These are phyloP conservation scores for Melaleuca alternifolia DNA, from an alignment of 345 rosid species.

Conservation along the genomic window DNA sequence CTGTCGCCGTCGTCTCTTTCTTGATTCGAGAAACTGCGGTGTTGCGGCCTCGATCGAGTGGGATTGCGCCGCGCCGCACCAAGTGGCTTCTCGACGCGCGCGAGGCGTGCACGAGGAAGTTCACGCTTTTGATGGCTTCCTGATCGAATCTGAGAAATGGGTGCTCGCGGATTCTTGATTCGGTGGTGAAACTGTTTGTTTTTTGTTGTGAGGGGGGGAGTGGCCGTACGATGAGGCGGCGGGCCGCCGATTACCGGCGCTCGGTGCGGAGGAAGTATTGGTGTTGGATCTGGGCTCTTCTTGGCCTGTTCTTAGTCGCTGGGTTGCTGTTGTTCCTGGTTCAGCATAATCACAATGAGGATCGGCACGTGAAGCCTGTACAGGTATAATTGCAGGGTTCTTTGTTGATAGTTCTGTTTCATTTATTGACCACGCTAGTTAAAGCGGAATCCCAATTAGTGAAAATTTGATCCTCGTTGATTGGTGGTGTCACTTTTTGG, in stretches of 20 bases:
- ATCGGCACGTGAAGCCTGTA: slow-evolving; percentile 34
- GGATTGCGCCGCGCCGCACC: not conserved
- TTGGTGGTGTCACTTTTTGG: not conserved
- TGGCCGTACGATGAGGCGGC: slow-evolving; percentile 64
- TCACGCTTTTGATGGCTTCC: not conserved
- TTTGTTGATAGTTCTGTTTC: not conserved
- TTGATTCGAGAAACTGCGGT: not conserved
- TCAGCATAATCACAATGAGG: slow-evolving; percentile 78
- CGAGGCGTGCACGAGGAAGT: not conserved
- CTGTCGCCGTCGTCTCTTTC: not conserved
- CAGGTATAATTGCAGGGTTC: slow-evolving; percentile 10
- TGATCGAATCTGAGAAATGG: slow-evolving; percentile 16
- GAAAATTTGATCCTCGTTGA: not conserved
- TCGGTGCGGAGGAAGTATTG: slow-evolving; percentile 78
- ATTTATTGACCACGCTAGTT: not conserved
- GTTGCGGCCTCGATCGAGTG: not conserved
- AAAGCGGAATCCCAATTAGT: not conserved
- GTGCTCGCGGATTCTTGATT: slow-evolving; percentile 18
- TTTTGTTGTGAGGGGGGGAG: slow-evolving; percentile 7
- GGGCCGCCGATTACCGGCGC: slow-evolving; percentile 97
- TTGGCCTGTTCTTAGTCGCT: slow-evolving; percentile 53
- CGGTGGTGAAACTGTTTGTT: slow-evolving; percentile 24
- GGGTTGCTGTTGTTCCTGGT: slow-evolving; percentile 73
- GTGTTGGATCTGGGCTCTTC: slow-evolving; percentile 76
- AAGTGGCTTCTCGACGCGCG: not conserved